Evolutionary conservation across 345 rosid species (phyloP).

Genomic region (Camelina laxa): DNA sequence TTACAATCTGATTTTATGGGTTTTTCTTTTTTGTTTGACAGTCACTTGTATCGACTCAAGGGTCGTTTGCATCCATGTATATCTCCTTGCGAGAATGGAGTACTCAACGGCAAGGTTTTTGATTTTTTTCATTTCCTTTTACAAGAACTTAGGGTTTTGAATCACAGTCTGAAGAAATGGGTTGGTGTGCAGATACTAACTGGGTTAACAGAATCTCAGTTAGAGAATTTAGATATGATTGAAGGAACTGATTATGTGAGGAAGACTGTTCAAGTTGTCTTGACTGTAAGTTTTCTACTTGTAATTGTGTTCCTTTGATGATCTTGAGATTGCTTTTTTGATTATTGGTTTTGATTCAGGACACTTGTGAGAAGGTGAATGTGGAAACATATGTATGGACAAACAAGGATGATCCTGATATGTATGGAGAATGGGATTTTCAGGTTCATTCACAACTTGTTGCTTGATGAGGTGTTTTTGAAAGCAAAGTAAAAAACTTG

Average conservation of each 20-base stretch:
- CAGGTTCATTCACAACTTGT: constrained; percentile 54
- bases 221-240: constrained; percentile 62
- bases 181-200: constrained; percentile 57
- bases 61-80: constrained; percentile 92
- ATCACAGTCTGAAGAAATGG: background rate
- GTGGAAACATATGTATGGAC: constrained; percentile 69
- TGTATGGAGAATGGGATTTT: constrained; percentile 90
- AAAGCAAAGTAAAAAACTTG: no score
- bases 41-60: constrained; percentile 79
- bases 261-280: constrained; percentile 59
- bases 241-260: constrained; percentile 79
- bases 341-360: constrained; percentile 52
- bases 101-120: constrained; percentile 62
- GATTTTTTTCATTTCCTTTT: background rate
- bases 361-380: constrained; percentile 49
- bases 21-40: constrained; percentile 40
- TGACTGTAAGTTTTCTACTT: constrained; percentile 48
- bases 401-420: constrained; percentile 62
- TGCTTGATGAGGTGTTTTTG: background rate
- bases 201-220: constrained; percentile 68
- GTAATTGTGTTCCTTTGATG: background rate
- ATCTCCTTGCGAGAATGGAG: constrained; percentile 55
- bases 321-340: background rate
- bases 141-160: background rate
- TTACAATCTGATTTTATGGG: background rate